Evolutionary conservation across 108 stramenopile species (phyloP).

Genomic region (Skeletonema grethae): DNA sequence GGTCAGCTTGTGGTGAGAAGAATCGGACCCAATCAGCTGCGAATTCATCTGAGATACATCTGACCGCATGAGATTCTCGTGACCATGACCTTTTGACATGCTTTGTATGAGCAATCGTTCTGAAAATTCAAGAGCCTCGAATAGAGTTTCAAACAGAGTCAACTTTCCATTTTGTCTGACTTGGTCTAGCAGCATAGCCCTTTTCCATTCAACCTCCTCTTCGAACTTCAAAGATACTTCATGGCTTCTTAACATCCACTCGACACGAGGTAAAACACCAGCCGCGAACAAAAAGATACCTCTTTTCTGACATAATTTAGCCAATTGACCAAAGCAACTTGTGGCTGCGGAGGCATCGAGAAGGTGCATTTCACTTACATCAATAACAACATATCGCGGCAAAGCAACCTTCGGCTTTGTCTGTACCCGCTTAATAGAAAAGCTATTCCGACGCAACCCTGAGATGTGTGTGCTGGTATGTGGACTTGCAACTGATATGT

Average conservation of each 20-base stretch:
- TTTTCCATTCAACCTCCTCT: slow-evolving; percentile 57
- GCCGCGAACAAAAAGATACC: slow-evolving; percentile 73
- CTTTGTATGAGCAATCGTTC: slow-evolving; percentile 41
- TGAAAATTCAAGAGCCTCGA: slow-evolving; percentile 50
- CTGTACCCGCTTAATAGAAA: neutral
- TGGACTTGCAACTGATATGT: slow-evolving; percentile 25
- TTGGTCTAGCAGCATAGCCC: slow-evolving; percentile 16
- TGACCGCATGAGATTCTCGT: neutral
- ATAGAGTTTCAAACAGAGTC: slow-evolving; percentile 37
- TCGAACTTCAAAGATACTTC: slow-evolving; percentile 57
- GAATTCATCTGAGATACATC: slow-evolving; percentile 5
- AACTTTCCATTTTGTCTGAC: slow-evolving; percentile 19
- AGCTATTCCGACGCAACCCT: slow-evolving; percentile 1
- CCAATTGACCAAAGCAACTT: slow-evolving; percentile 80
- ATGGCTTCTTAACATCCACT: slow-evolving; percentile 86
- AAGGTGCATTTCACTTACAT: slow-evolving; percentile 62
- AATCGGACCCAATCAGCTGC: slow-evolving; percentile 2
- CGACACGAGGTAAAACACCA: slow-evolving; percentile 65
- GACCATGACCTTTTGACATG: slow-evolving; percentile 11
- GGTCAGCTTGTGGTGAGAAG: slow-evolving; percentile 25
- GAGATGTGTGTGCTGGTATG: slow-evolving; percentile 27
- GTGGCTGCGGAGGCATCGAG: slow-evolving; percentile 79
- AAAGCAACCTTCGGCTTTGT: slow-evolving; percentile 16
- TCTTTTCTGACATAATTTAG: slow-evolving; percentile 67
- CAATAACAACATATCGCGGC: slow-evolving; percentile 70